phyloP scores from a whole-genome alignment of 2,329 filamentous ascomycete species.

The Fusarium gaditjirri region DNA sequence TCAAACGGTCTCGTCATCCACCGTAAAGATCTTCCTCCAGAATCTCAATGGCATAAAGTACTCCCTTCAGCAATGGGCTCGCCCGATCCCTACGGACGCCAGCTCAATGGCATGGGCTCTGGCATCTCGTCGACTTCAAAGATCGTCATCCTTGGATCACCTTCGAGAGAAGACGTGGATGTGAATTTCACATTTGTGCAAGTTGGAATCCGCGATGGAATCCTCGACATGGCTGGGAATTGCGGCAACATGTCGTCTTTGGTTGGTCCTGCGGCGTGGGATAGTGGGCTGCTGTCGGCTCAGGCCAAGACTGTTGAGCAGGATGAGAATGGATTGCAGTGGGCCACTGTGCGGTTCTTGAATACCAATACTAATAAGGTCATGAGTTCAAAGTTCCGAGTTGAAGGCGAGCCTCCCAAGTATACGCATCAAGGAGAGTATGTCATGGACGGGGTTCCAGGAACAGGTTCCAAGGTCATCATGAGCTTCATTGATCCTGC shows the following conservation, averaged over 20 bases:
- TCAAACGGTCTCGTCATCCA: slow-evolving; percentile 70
- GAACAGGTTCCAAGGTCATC: slow-evolving; percentile 65
- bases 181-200: slow-evolving; percentile 79
- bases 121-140: slow-evolving; percentile 77
- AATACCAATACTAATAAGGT: slow-evolving; percentile 79
- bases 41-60: slow-evolving; percentile 56
- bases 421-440: slow-evolving; percentile 60
- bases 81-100: slow-evolving; percentile 73
- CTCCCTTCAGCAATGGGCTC: slow-evolving; percentile 71
- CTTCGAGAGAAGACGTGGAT: slow-evolving; percentile 61
- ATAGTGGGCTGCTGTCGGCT: slow-evolving; percentile 43
- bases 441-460: slow-evolving; percentile 71
- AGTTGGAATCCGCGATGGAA: slow-evolving; percentile 69
- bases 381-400: slow-evolving; percentile 66
- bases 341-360: slow-evolving; percentile 66
- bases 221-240: slow-evolving; percentile 74
- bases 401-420: slow-evolving; percentile 52
- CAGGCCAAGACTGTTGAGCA: slow-evolving; percentile 23
- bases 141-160: slow-evolving; percentile 71
- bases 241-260: slow-evolving; percentile 80
- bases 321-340: slow-evolving; percentile 43
- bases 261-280: slow-evolving; percentile 65
- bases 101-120: slow-evolving; percentile 77
- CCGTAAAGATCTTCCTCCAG: slow-evolving; percentile 50
- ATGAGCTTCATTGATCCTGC: slow-evolving; percentile 71